Percentiles rank a stretch among this genome's conserved stretches.
phyloP scores from a whole-genome alignment of 176 grass and related monocot species.

The Pharus latifolius region DNA sequence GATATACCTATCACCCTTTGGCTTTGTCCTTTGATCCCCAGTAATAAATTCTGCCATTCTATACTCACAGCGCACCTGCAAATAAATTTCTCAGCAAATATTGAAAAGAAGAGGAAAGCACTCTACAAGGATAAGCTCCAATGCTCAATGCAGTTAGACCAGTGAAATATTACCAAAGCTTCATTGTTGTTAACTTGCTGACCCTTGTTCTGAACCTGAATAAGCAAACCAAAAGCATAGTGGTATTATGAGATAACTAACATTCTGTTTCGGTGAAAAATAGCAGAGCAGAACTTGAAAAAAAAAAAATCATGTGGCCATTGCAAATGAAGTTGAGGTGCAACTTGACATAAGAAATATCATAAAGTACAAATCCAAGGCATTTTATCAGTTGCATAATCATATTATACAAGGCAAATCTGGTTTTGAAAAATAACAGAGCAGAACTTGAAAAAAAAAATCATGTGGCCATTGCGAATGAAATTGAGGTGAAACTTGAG shows the following conservation, averaged over 20 bases:
- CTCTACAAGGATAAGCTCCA: conserved; percentile 4
- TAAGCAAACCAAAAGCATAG: neutral
- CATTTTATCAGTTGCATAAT: too few relatives aligned
- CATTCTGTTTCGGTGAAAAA: too few relatives aligned
- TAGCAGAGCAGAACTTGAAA: too few relatives aligned
- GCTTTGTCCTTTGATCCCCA: conserved; percentile 76
- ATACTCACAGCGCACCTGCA: conserved; percentile 94
- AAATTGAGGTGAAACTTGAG: too few relatives aligned
- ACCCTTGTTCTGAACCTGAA: conserved; percentile 81
- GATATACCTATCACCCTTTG: conserved; percentile 78
- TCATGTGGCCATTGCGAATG: too few relatives aligned
- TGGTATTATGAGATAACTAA: neutral
- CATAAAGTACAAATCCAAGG: too few relatives aligned
- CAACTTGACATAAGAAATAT: too few relatives aligned
- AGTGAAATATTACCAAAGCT: conserved; percentile 52
- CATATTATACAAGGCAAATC: too few relatives aligned
- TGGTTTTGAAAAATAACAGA: too few relatives aligned
- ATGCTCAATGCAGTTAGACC: neutral
- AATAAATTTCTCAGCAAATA: conserved; percentile 4
- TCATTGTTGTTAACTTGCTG: conserved; percentile 52
- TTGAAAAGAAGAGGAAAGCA: neutral
- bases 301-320: too few relatives aligned
- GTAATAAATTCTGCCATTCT: conserved; percentile 99
- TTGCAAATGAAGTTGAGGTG: too few relatives aligned
- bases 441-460: too few relatives aligned